Evolutionary conservation across 2,329 filamentous ascomycete genomes (phyloP).

Genomic region (Fusarium siculi): DNA sequence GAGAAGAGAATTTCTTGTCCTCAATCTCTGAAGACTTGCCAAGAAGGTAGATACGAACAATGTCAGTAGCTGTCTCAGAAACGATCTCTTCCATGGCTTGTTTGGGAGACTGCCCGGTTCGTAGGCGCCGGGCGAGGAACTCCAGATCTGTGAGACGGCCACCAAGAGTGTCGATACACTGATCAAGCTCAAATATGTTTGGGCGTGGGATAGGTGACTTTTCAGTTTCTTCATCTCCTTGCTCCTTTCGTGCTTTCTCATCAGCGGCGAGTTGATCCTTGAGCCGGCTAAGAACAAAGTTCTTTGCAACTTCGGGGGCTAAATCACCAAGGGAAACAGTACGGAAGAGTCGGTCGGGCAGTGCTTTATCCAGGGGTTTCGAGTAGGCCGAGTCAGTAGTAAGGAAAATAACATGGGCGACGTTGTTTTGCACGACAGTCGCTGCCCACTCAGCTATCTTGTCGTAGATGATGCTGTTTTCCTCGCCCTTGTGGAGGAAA

Average conservation of each 20-base stretch:
- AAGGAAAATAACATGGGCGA: constrained; percentile 94
- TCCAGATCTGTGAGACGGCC: constrained; percentile 96
- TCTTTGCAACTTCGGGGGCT: constrained; percentile 85
- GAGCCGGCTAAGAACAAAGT: constrained; percentile 87
- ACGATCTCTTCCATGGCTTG: constrained; percentile 89
- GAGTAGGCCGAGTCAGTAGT: constrained; percentile 90
- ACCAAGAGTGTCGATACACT: constrained; percentile 83
- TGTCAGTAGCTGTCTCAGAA: constrained; percentile 87
- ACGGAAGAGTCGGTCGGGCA: constrained; percentile 92
- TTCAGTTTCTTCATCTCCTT: constrained; percentile 41
- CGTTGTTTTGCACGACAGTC: constrained; percentile 82
- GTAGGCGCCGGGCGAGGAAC: constrained; percentile 89
- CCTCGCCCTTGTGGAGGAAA: constrained; percentile 83
- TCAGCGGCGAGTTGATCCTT: constrained; percentile 56
- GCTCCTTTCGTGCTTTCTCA: constrained; percentile 36
- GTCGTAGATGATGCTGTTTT: constrained; percentile 74
- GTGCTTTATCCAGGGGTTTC: constrained; percentile 85
- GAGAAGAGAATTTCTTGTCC: constrained; percentile 76
- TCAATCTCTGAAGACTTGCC: constrained; percentile 60
- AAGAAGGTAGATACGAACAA: constrained; percentile 91
- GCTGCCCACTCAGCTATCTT: constrained; percentile 93
- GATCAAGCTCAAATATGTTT: constrained; percentile 78
- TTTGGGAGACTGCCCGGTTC: constrained; percentile 83
- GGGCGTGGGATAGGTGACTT: constrained; percentile 41
- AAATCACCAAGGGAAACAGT: constrained; percentile 88